A percentile compares a stretch with the other conserved stretches of the same genome.
Conservation (phyloP, 805 yeast genomes). For the Ogataea paraovalis region DNA sequence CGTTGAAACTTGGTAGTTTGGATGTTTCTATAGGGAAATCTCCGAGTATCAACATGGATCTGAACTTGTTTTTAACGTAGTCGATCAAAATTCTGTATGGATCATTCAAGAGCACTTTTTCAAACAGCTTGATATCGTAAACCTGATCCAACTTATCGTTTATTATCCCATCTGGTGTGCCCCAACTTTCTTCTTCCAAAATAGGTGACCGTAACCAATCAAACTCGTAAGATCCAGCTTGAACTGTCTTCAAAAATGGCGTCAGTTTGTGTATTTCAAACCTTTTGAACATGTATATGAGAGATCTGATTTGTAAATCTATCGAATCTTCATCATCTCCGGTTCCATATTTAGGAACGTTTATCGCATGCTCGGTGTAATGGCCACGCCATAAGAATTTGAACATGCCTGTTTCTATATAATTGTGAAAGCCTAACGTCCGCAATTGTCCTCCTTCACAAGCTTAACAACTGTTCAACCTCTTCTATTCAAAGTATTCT, state of each 20-base stretch:
- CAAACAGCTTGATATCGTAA: constrained; percentile 48
- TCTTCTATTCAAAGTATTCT: too few species aligned
- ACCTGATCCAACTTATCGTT: constrained; percentile 48
- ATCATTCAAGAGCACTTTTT: constrained; percentile 41
- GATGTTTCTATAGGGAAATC: constrained; percentile 41
- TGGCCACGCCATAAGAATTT: constrained; percentile 31
- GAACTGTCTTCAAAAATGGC: constrained; percentile 36
- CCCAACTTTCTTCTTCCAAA: constrained; percentile 2
- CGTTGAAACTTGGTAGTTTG: constrained; percentile 25
- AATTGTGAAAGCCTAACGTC: too few species aligned
- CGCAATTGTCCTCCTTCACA: too few species aligned
- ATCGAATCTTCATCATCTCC: constrained; percentile 53
- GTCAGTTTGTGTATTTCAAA: constrained; percentile 40
- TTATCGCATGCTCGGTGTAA: constrained; percentile 33
- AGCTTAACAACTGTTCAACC: too few species aligned
- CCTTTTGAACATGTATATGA: constrained; percentile 55
- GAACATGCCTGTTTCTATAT: constrained; percentile 20
- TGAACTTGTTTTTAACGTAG: constrained; percentile 61
- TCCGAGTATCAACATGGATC: constrained; percentile 55
- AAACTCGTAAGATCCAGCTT: constrained; percentile 25
- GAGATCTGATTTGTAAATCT: constrained; percentile 57
- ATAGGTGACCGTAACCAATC: constrained; percentile 14
- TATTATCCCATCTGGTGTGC: constrained; percentile 15
- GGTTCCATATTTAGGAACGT: constrained; percentile 45
- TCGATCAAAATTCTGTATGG: constrained; percentile 65